Evolutionary conservation across 163 green algal species (phyloP), one percentile per base, ranked within the genome.

Genomic region (Scenedesmus sp.): DNA sequence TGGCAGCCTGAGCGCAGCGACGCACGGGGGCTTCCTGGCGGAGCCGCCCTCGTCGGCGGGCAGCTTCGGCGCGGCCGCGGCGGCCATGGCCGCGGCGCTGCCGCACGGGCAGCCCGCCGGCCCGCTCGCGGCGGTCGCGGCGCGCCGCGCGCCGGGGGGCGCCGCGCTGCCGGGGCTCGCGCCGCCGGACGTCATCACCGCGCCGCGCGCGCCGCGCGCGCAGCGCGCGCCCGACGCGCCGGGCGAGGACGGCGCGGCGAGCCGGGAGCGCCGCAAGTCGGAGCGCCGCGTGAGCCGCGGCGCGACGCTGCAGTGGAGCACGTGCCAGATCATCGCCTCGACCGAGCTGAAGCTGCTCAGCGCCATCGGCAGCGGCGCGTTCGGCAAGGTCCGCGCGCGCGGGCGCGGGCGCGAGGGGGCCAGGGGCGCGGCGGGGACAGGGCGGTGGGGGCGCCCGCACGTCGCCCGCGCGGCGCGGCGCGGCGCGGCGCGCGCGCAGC

Each of bases 301-400:
- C 26, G 20, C 6, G 5, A 31, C 71, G 57, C 62, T 79, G 11
- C n/a, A 18, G 14, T 84, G 77, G 54, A 69, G 77, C 69, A 62
- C 60, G 1, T 85, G 72, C 58, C 87, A 91, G 77, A 84, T 77
- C 13, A 90, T 91, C 20, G 80, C 87, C 14, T 54, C 45, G 22
- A 33, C 10, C 0, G 87, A 91, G 78, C 72, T 91, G 17, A 78
- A 60, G 45, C 29, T 87, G 39, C 33, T 74, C 26, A 82, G 57
- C 63, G 14, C 81, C 28, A 88, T 91, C 17, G 87, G 87, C 18
- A 65, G 33, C 4, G 87, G 87, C 20, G 87, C 84, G 13, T 90
- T 90, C 65, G 87, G 87, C 48, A 83, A 87, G 78, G 87, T 88
- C 47, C 34, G 70, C n/a, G 20, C 7, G 63, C 3, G 9, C 53